Evolutionary conservation across 2,329 filamentous ascomycete species (phyloP), one percentile per base, ranked within the genome.

Genomic region (Ophiostoma himal-ulmi): DNA sequence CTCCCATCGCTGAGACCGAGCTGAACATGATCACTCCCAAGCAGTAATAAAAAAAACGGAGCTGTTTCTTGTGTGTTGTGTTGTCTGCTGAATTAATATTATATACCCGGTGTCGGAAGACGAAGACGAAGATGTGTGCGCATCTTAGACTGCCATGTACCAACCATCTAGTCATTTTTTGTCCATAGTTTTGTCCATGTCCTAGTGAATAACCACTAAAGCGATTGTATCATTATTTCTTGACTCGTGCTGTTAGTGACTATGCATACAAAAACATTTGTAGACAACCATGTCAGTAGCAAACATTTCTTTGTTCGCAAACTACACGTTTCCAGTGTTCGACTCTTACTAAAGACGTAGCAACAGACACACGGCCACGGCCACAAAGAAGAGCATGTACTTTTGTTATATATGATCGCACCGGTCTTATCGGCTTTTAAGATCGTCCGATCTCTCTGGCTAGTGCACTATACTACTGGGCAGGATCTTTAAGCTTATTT

Each of bases 21-120:
- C 73, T 75, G 71, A 77, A 75, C 70, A 73, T 76, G 72, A 75
- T 77, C 67, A 75, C 76, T n/a, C 74, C 73, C 54, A 77, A 77
- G 74, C 75, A 76, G 73, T 77, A 75, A 57, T 22, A 10, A 6
- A 57, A 57, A 57, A 14, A 22, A 10, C 7, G 60, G 17, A 17
- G 57, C n/a, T 34, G 14, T 30, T 30, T 34, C 14, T 64, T 48
- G 44, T 20, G 17, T 48, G 20, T 48, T 6, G 2, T 48, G 34
- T 8, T 65, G 34, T 65, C 36, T 22, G 36, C 10, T 11, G 17
- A 39, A 11, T 20, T 65, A 37, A 65, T 65, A 65, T 37, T 65
- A 37, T 62, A 62, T 65, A 65, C 60, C 60, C 60, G 34, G 22
- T 30, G 52, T 57, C 8, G 52, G 22, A 57, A 13, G 52, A 26